phyloP scores from a whole-genome alignment of 805 yeast species.

The Lipomyces lipofer region DNA sequence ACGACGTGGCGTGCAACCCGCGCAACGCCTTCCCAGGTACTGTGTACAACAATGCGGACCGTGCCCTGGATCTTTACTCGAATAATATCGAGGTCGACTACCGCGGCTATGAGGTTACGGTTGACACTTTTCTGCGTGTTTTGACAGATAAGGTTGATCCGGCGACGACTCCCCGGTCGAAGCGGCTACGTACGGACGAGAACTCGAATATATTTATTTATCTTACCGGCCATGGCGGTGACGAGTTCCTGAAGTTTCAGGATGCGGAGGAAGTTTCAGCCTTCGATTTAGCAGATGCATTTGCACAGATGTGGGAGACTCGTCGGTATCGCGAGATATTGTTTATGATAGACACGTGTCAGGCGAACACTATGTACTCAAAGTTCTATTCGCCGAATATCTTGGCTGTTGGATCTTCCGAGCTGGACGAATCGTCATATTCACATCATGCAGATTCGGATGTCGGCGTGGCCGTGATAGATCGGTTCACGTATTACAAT shows the following conservation, averaged over 20 bases:
- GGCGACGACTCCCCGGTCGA: slow-evolving; percentile 82
- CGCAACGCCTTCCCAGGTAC: slow-evolving; percentile 95
- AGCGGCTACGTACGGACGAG: slow-evolving; percentile 87
- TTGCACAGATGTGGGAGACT: slow-evolving; percentile 95
- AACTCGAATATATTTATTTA: slow-evolving; percentile 90
- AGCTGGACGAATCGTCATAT: slow-evolving; percentile 82
- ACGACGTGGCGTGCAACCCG: slow-evolving; percentile 96
- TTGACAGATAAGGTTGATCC: slow-evolving; percentile 95
- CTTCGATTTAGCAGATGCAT: slow-evolving; percentile 94
- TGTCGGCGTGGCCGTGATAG: slow-evolving; percentile 96
- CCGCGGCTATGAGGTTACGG: slow-evolving; percentile 97
- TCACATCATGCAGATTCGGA: slow-evolving; percentile 95
- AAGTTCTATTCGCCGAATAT: slow-evolving; percentile 89
- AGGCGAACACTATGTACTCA: slow-evolving; percentile 97
- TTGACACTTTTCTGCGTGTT: slow-evolving; percentile 89
- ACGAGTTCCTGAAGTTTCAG: slow-evolving; percentile 94
- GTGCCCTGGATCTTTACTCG: slow-evolving; percentile 90
- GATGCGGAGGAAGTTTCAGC: slow-evolving; percentile 98
- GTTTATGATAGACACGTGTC: slow-evolving; percentile 98
- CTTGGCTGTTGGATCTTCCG: slow-evolving; percentile 88
- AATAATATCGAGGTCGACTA: slow-evolving; percentile 95
- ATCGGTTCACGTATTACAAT: slow-evolving; percentile 89
- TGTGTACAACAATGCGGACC: slow-evolving; percentile 89
- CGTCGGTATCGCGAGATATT: slow-evolving; percentile 91
- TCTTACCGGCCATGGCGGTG: slow-evolving; percentile 98